Percentiles rank a stretch among this genome's conserved stretches.
These are phyloP conservation scores for Polyplosphaeria fusca DNA, from an alignment of 495 filamentous ascomycete species.

Conservation along the genomic window DNA sequence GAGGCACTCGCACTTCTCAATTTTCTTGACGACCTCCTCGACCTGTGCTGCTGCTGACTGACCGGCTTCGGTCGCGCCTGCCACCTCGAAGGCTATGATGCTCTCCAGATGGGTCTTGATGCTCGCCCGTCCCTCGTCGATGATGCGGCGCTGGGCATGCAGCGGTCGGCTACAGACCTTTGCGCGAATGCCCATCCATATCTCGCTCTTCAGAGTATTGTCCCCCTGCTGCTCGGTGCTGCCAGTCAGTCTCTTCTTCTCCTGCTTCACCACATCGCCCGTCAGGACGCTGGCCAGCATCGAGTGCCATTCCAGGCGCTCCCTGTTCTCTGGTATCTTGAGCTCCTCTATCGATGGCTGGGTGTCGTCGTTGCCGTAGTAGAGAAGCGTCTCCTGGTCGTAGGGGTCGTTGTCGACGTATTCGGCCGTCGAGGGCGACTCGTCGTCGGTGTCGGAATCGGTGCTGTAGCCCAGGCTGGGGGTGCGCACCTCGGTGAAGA, in stretches of 20 bases:
- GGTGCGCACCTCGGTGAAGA: slow-evolving; percentile 67
- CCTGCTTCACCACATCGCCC: slow-evolving; percentile 94
- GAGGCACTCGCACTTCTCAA: slow-evolving; percentile 78
- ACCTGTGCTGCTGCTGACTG: slow-evolving; percentile 84
- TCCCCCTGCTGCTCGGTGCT: slow-evolving; percentile 72
- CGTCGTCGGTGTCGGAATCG: slow-evolving; percentile 86
- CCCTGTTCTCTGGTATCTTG: slow-evolving; percentile 80
- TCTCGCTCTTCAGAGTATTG: slow-evolving; percentile 69
- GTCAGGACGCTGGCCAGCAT: slow-evolving; percentile 96
- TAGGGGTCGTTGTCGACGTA: slow-evolving; percentile 80
- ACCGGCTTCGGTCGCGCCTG: slow-evolving; percentile 86
- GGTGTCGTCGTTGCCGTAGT: slow-evolving; percentile 80
- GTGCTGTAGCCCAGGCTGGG: slow-evolving; percentile 61
- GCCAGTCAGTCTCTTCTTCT: slow-evolving; percentile 91
- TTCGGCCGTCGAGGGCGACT: slow-evolving; percentile 78
- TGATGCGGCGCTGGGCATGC: slow-evolving; percentile 73
- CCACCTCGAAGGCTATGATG: slow-evolving; percentile 88
- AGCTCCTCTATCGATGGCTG: slow-evolving; percentile 86
- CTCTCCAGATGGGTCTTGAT: slow-evolving; percentile 74
- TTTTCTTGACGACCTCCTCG: slow-evolving; percentile 78
- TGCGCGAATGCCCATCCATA: slow-evolving; percentile 86
- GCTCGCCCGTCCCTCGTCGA: slow-evolving; percentile 71
- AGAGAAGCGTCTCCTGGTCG: slow-evolving; percentile 89
- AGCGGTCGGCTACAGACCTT: slow-evolving; percentile 78
- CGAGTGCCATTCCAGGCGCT: slow-evolving; percentile 93